phyloP scores from a whole-genome alignment of 148 eudicot genomes.

The Amaranthus hypochondriacus region DNA sequence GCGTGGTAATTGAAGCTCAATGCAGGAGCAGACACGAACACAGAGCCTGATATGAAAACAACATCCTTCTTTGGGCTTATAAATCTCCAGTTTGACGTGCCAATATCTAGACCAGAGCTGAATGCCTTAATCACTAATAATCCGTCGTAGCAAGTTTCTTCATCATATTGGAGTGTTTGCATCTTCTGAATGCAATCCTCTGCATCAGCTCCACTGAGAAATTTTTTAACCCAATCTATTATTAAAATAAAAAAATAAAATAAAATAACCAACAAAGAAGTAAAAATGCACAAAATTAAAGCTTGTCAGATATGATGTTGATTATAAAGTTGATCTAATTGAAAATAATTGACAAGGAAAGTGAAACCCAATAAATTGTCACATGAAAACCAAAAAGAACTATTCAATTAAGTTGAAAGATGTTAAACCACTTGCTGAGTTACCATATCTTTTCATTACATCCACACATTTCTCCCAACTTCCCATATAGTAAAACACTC shows the following conservation, averaged over 20 bases:
- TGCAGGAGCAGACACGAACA: constrained; percentile 51
- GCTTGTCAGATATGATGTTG: not conserved
- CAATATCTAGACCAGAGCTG: constrained; percentile 91
- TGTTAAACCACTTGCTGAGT: not conserved
- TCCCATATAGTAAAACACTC: too few relatives aligned
- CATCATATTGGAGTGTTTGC: constrained; percentile 65
- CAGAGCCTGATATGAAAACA: constrained; percentile 48
- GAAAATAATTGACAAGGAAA: not conserved
- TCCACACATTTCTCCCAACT: too few relatives aligned
- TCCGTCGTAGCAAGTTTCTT: constrained; percentile 83
- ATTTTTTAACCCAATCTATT: constrained; percentile 19
- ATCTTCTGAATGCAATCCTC: constrained; percentile 65
- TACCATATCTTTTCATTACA: too few relatives aligned
- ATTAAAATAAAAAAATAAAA: not conserved
- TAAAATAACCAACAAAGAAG: not conserved
- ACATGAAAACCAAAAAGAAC: not conserved
- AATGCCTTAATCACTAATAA: constrained; percentile 56
- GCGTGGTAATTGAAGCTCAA: constrained; percentile 59
- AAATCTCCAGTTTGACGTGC: constrained; percentile 79
- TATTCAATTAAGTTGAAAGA: not conserved
- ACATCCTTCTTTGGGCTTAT: constrained; percentile 50
- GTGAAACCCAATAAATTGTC: not conserved
- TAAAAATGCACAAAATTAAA: not conserved
- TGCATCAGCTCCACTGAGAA: constrained; percentile 79
- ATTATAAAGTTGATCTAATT: not conserved